A percentile compares a stretch with the other conserved stretches of the same genome.
Evolutionary conservation across 2,329 filamentous ascomycete genomes (phyloP).

Genomic region (Penicillium sp.): DNA sequence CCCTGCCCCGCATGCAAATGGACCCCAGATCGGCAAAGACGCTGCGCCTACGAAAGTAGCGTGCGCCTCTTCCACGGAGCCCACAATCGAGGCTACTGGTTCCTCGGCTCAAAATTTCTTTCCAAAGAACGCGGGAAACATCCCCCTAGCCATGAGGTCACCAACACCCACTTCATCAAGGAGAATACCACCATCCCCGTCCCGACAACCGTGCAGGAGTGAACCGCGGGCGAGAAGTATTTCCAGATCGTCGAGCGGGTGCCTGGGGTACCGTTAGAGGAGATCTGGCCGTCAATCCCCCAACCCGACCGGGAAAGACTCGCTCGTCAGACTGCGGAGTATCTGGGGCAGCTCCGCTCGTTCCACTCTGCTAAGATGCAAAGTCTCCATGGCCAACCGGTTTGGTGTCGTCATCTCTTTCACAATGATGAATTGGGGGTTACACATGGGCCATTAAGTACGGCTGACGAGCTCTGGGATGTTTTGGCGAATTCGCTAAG

Average conservation of each 20-base stretch:
- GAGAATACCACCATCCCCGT: conserved; percentile 1
- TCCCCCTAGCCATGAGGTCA: conserved; percentile 8
- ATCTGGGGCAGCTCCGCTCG: conserved; percentile 7
- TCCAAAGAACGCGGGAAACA: conserved; percentile 12
- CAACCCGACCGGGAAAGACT: conserved; percentile 2
- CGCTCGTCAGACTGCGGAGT: not conserved
- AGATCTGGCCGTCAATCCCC: conserved; percentile 6
- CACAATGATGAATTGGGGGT: not conserved
- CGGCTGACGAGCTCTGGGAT: conserved; percentile 17
- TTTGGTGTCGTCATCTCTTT: conserved; percentile 18
- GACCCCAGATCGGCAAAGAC: conserved; percentile 1
- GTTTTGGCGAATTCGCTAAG: conserved; percentile 2
- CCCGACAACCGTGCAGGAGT: conserved; percentile 6
- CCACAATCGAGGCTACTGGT: not conserved
- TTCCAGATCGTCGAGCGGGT: conserved; percentile 9
- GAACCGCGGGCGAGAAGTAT: conserved; percentile 1
- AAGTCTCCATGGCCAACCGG: conserved; percentile 10
- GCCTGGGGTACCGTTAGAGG: conserved; percentile 8
- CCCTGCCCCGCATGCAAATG: conserved; percentile 5
- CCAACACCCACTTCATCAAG: not conserved
- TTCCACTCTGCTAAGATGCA: conserved; percentile 19
- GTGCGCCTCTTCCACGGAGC: conserved; percentile 9
- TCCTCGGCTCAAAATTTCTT: conserved; percentile 4
- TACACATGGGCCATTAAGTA: conserved; percentile 14
- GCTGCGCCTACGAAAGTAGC: conserved; percentile 1